Conservation (phyloP, 345 rosid genomes). For the Pelargonium nanum region DNA sequence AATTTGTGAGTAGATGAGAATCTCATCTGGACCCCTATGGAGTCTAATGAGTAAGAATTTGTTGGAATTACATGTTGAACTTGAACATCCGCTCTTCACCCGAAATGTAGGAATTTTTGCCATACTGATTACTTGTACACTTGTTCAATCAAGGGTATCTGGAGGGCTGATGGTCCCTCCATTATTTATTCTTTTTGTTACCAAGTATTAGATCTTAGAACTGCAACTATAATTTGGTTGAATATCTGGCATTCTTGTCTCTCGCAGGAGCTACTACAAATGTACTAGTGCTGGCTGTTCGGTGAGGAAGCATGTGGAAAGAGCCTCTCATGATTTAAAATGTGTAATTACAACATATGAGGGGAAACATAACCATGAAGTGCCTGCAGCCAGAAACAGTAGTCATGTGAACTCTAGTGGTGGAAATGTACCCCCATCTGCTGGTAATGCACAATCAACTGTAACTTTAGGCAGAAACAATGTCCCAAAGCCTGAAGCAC, state of each 20-base stretch:
- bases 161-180: too few species aligned
- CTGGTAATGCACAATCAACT: slow-evolving; percentile 18
- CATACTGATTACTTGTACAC: too few species aligned
- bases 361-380: slow-evolving; percentile 65
- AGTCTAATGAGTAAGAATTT: too few species aligned
- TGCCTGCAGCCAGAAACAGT: slow-evolving; percentile 55
- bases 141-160: too few species aligned
- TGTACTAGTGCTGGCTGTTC: slow-evolving; percentile 54
- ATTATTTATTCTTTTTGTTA: too few species aligned
- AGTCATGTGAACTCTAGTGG: slow-evolving; percentile 19
- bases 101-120: too few species aligned
- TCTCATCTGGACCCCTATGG: too few species aligned
- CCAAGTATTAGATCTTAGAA: not conserved
- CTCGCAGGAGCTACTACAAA: slow-evolving; percentile 58
- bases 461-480: slow-evolving; percentile 21
- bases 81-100: too few species aligned
- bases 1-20: too few species aligned
- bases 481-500: slow-evolving; percentile 26
- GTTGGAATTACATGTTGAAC: too few species aligned
- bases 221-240: not conserved
- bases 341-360: slow-evolving; percentile 51
- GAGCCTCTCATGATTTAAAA: slow-evolving; percentile 53
- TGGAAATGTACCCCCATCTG: slow-evolving; percentile 13
- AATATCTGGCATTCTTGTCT: not conserved
- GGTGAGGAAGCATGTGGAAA: slow-evolving; percentile 66